Base-by-base conservation (phyloP, 2,329 filamentous ascomycete species). In the Fusarium sp. region DNA sequence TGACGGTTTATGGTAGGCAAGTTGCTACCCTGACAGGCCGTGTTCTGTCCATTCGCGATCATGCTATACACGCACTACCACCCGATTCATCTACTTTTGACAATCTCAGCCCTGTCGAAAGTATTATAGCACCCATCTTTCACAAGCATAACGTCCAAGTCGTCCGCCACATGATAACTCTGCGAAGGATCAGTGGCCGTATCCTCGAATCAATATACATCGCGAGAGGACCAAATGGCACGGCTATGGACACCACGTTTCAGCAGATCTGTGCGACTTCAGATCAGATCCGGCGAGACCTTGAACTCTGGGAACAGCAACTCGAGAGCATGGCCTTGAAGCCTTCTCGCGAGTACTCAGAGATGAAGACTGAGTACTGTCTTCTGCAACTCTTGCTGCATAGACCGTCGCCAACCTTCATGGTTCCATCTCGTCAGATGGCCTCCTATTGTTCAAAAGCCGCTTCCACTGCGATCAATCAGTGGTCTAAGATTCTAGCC, bases 171-270 rank as follows among this genome's bases (percentile, higher is more conserved):
- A n/a, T 50, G 14, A 33, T 43, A 9, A 0, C 15, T 0, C n/a
- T 61, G 0, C 8, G 44, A 7, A 43, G 18, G 8, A 61, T 61
- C 3, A 24, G 58, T 1, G 58, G 54, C 1, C 54, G 58, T 0
- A 51, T 61, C 4, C 55, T 61, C 2, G 58, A 61, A 8, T 61
- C 58, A 1, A 61, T 61, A 2, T 51, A 61, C 11, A 59, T 61
- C 11, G 58, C 54, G 2, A 20, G 58, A 11, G 58, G 58, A 2
- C 43, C 58, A 0, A 51, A 24, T 2, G 54, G 54, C 2, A 61
- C 54, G 6, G 54, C 57, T 4, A 60, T 60, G 58, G 22, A 60
- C 4, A 60, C 58, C 0, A 60, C 28, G 1, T 60, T 60, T 17
- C 53, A 60, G 6, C 58, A 60, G 2, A 60, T 60, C 2, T 60